phyloP scores from a whole-genome alignment of 495 filamentous ascomycete species.

The Annulohypoxylon bovei region DNA sequence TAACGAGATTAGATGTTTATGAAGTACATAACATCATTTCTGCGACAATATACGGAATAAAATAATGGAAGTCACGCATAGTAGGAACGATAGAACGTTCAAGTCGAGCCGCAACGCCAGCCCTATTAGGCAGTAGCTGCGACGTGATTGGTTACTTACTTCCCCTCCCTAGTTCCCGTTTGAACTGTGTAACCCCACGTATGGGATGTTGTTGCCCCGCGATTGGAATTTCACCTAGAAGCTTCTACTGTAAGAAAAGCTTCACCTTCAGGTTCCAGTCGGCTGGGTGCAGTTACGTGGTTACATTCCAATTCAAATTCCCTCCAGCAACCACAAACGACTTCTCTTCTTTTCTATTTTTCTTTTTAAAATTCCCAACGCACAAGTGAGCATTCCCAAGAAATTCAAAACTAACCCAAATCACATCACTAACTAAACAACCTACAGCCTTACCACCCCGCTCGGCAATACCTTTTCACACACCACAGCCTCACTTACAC shows the following conservation, averaged over 20 bases:
- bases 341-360: not conserved
- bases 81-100: slow-evolving; percentile 1
- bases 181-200: slow-evolving; percentile 25
- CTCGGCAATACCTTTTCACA: not conserved
- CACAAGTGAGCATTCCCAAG: slow-evolving; percentile 2
- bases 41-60: not conserved
- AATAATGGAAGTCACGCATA: not conserved
- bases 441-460: slow-evolving; percentile 3
- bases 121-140: slow-evolving; percentile 1
- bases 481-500: not conserved
- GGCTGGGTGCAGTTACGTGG: slow-evolving; percentile 9
- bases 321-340: slow-evolving; percentile 25
- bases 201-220: slow-evolving; percentile 26
- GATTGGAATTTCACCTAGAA: slow-evolving; percentile 43
- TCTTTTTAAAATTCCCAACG: not conserved
- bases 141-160: not conserved
- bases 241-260: slow-evolving; percentile 38
- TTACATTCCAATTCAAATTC: slow-evolving; percentile 39
- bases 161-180: slow-evolving; percentile 1
- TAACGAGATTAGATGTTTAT: not conserved
- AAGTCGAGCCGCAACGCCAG: not conserved
- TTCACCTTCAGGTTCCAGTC: slow-evolving; percentile 32
- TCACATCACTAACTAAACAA: not conserved
- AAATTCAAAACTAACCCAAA: not conserved
- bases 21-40: not conserved